These are phyloP conservation scores for Tuber umbilicatum DNA, from an alignment of 495 filamentous ascomycete species.

Conservation along the genomic window DNA sequence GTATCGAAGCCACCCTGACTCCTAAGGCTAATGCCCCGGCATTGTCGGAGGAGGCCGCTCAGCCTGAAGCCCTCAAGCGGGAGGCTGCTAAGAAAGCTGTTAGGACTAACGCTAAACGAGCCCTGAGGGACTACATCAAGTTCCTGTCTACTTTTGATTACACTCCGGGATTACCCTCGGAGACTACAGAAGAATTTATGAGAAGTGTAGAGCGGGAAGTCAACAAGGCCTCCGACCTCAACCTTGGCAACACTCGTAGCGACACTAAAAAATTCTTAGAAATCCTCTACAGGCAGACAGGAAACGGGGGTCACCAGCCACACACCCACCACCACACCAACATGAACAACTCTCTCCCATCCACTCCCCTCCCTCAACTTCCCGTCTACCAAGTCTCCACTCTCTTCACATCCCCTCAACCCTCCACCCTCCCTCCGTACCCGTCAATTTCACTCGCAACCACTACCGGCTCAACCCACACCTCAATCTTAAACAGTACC, in stretches of 20 bases:
- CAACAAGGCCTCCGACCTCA: constrained; percentile 6
- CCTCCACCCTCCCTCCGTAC: constrained; percentile 53
- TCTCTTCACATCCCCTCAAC: constrained; percentile 54
- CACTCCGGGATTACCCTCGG: constrained; percentile 59
- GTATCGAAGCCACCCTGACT: constrained; percentile 52
- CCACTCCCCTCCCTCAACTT: constrained; percentile 34
- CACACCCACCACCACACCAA: constrained; percentile 20
- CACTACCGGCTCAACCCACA: constrained; percentile 15
- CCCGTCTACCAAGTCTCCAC: constrained; percentile 49
- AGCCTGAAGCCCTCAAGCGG: constrained; percentile 47
- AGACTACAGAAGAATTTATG: constrained; percentile 61
- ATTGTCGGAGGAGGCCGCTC: constrained; percentile 34
- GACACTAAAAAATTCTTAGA: constrained; percentile 39
- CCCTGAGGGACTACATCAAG: constrained; percentile 60
- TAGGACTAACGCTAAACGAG: constrained; percentile 64
- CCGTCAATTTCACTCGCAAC: constrained; percentile 46
- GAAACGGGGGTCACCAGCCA: neutral
- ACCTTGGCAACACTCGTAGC: constrained; percentile 32
- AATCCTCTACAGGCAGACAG: constrained; percentile 32
- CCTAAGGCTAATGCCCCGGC: constrained; percentile 19
- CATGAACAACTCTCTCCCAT: neutral
- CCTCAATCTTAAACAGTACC: constrained; percentile 6
- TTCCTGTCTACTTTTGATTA: constrained; percentile 70
- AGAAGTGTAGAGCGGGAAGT: constrained; percentile 53
- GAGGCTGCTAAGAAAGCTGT: constrained; percentile 60